These are phyloP conservation scores for Euphorbia celastroides DNA, from an alignment of 441 rosid species.

Conservation along the genomic window DNA sequence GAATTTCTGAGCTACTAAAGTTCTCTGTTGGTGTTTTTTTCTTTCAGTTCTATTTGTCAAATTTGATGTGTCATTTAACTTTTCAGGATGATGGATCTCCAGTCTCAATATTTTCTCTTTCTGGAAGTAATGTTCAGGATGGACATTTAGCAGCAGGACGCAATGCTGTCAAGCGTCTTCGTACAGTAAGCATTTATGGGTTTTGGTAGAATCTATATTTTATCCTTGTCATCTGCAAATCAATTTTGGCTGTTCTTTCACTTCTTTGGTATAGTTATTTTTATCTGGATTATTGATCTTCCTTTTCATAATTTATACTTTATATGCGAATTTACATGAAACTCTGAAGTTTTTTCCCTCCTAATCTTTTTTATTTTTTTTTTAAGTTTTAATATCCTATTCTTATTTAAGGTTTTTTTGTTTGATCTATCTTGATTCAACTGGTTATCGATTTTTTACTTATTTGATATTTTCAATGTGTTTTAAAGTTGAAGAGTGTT, in stretches of 20 bases:
- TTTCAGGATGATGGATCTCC: constrained; percentile 92
- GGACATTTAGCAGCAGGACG: constrained; percentile 90
- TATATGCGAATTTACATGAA: not conserved
- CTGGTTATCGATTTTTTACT: not conserved
- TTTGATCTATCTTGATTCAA: not conserved
- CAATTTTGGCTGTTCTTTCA: not conserved
- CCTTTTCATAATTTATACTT: too few species aligned
- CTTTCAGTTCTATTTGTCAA: not conserved
- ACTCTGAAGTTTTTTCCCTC: not conserved
- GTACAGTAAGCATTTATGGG: constrained; percentile 59
- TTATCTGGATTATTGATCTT: too few species aligned
- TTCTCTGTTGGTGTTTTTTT: not conserved
- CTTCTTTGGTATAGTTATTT: too few species aligned
- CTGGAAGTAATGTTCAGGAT: constrained; percentile 78
- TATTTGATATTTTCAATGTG: too few species aligned
- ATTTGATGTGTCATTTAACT: constrained; percentile 3
- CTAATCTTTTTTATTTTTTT: not conserved
- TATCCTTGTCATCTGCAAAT: not conserved
- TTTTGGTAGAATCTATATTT: not conserved
- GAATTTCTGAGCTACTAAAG: not conserved
- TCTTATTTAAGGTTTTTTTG: not conserved
- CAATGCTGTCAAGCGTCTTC: constrained; percentile 96
- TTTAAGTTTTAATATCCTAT: not conserved
- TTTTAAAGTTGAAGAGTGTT: not conserved
- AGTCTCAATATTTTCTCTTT: constrained; percentile 74